Percentiles rank a stretch among this genome's conserved stretches.
These are phyloP conservation scores for Carex kokanica DNA, from an alignment of 176 grass and related monocot species.

Conservation along the genomic window DNA sequence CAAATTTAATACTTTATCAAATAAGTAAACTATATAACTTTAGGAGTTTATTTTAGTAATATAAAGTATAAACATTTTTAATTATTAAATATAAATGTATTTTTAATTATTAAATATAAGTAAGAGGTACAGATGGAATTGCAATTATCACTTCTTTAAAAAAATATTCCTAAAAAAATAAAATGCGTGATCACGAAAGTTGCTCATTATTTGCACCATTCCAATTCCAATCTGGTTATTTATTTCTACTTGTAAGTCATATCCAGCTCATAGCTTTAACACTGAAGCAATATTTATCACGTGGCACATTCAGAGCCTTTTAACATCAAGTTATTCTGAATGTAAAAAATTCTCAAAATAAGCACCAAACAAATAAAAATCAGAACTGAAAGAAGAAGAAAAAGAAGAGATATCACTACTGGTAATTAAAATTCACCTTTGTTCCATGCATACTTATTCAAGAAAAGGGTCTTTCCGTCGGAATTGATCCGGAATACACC, in stretches of 20 bases:
- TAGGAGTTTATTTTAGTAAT: too few species aligned
- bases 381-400: background rate
- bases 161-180: background rate
- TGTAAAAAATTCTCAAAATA: background rate
- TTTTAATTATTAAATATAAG: background rate
- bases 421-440: slow-evolving; percentile 37
- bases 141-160: background rate
- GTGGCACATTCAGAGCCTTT: background rate
- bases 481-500: slow-evolving; percentile 74
- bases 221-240: background rate
- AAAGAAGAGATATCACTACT: background rate
- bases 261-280: background rate
- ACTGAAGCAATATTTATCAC: slow-evolving; percentile 1
- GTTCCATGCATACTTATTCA: slow-evolving; percentile 78
- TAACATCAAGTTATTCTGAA: background rate
- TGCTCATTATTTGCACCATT: background rate
- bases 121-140: background rate
- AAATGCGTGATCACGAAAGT: background rate
- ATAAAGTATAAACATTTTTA: too few species aligned
- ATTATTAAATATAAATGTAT: too few species aligned
- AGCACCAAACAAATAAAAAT: background rate
- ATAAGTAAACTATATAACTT: too few species aligned
- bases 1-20: too few species aligned
- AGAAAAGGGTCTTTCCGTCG: slow-evolving; percentile 52
- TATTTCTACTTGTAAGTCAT: background rate